Evolutionary conservation across 208 protist genomes (phyloP), one percentile per base, ranked within the genome.

Genomic region (Crithidia mellificae): DNA sequence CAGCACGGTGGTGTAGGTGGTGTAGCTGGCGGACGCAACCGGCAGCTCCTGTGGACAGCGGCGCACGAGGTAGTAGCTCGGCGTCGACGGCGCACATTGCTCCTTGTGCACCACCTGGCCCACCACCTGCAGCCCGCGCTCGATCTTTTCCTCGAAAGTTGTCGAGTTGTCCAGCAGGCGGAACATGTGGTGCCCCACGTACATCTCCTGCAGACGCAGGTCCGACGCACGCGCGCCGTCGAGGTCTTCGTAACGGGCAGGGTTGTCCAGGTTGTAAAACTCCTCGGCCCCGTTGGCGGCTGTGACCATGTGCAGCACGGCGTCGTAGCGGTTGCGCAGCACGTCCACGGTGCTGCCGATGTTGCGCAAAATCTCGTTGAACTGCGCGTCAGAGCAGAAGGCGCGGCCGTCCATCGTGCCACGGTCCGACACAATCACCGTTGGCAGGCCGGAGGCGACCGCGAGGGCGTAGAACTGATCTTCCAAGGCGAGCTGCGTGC

Each of bases 401-500:
- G 91, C 91, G 7, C 84, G 75, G 12, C 87, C 83, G 68, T 94
- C 90, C 90, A 95, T 95, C 49, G 84, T 90, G 36, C 90, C 90
- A 24, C 90, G 79, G 51, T 95, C 90, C 3, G 78, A 92, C 1
- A 95, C 72, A 50, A 95, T 67, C 6, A 93, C 59, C 2, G 78
- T 78, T 17, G 82, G 81, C 63, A 76, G 24, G 11, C 70, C 77
- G 0, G 69, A 80, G 14, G 79, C 81, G 15, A 72, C 62, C 9
- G 90, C 90, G 11, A 93, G 54, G 1, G 66, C 76, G 63, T 86
- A 88, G 59, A 95, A 90, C 58, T 83, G 73, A 63, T 95, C 87
- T 63, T 95, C 87, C 19, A 95, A 71, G 19, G 83, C 75, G 0
- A 95, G 55, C 65, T 95, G 90, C 22, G 77, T 84, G 27, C 82